A percentile compares a stretch with the other conserved stretches of the same genome.
phyloP scores from a whole-genome alignment of 371 early-diverging fungal genomes.

The Lichtheimia hyalospora region DNA sequence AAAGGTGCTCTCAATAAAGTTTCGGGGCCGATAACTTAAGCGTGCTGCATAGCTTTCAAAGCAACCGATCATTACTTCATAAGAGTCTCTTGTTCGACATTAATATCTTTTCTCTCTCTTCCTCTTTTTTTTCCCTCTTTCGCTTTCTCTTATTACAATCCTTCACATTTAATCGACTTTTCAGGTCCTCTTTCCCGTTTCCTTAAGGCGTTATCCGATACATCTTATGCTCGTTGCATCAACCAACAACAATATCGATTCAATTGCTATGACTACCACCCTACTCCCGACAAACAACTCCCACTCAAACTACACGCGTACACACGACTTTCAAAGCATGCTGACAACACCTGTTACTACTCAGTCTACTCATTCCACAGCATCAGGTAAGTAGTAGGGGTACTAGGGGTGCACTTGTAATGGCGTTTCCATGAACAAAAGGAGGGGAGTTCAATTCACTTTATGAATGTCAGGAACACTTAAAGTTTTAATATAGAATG shows the following conservation, averaged over 20 bases:
- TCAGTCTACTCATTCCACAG: too few relatives aligned
- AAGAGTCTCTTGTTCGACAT: neutral
- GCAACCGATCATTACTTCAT: too few relatives aligned
- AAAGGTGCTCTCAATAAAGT: too few relatives aligned
- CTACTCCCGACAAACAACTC: neutral
- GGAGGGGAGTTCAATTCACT: neutral
- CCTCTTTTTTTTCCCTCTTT: neutral
- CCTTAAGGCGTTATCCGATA: too few relatives aligned
- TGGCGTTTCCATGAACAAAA: neutral
- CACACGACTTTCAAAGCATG: conserved; percentile 1
- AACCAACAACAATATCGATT: neutral
- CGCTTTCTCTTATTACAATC: neutral
- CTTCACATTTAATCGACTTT: too few relatives aligned
- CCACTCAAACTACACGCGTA: neutral
- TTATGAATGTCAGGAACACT: neutral
- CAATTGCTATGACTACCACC: neutral
- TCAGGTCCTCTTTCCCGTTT: too few relatives aligned
- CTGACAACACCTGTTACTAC: too few relatives aligned
- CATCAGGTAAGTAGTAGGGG: too few relatives aligned
- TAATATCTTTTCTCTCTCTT: neutral
- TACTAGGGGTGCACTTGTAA: neutral
- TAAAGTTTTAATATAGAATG: neutral
- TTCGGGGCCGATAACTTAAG: too few relatives aligned
- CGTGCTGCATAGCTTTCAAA: too few relatives aligned
- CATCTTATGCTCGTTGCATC: neutral